Conservation (phyloP, 2,329 filamentous ascomycete genomes). For the Arthrobotrys musiformis region DNA sequence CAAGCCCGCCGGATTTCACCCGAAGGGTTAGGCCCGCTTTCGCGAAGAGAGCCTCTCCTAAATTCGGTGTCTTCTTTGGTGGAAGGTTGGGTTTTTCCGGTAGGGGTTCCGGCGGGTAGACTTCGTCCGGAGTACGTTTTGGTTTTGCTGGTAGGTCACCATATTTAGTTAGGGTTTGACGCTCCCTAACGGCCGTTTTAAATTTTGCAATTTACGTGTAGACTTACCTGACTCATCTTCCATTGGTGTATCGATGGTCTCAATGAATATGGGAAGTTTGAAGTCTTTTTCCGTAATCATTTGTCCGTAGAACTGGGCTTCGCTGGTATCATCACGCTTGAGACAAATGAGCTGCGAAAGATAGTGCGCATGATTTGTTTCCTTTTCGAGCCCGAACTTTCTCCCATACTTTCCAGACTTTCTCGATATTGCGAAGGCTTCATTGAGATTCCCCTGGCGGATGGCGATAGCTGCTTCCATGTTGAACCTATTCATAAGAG, state of each 20-base stretch:
- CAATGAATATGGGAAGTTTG: slow-evolving; percentile 8
- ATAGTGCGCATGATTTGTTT: slow-evolving; percentile 22
- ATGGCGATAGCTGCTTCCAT: slow-evolving; percentile 38
- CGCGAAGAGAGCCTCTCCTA: slow-evolving; percentile 12
- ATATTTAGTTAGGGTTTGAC: neutral
- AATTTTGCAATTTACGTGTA: neutral
- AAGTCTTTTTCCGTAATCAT: slow-evolving; percentile 25
- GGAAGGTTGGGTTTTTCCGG: neutral
- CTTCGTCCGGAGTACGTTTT: neutral
- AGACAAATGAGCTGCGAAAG: slow-evolving; percentile 24
- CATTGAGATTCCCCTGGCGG: neutral
- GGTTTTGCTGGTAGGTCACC: neutral
- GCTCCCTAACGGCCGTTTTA: neutral
- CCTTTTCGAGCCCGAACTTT: slow-evolving; percentile 10
- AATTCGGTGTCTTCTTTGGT: neutral
- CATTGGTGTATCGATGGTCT: neutral
- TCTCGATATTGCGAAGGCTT: slow-evolving; percentile 22
- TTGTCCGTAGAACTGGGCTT: slow-evolving; percentile 41
- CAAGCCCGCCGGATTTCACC: no score
- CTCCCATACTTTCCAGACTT: slow-evolving; percentile 39
- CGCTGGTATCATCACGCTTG: slow-evolving; percentile 25
- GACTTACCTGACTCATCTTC: neutral
- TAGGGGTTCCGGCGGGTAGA: neutral
- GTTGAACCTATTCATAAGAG: slow-evolving; percentile 24
- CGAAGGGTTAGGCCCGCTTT: slow-evolving; percentile 13